Conservation (phyloP, 768 basidiomycete genomes). For the Lepiota subincarnata region DNA sequence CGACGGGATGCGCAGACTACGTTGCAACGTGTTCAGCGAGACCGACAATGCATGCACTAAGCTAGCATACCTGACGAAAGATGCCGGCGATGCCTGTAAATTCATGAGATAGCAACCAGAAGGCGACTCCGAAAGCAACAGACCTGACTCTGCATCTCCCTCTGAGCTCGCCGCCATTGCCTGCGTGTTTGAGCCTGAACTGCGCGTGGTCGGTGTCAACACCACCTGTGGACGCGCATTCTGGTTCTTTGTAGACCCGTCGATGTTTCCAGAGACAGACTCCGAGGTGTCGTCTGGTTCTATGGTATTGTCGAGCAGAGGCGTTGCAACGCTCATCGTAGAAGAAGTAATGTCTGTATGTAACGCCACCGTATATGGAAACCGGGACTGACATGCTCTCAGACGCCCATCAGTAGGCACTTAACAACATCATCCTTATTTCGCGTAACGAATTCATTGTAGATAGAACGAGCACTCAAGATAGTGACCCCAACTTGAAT, state of each 20-base stretch:
- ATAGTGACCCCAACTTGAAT: too few species aligned
- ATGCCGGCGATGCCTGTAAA: slow-evolving; percentile 64
- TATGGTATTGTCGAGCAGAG: slow-evolving; percentile 69
- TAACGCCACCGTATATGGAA: neutral
- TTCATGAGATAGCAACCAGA: neutral
- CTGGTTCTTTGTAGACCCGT: slow-evolving; percentile 22
- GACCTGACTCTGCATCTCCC: slow-evolving; percentile 76
- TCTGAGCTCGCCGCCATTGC: slow-evolving; percentile 52
- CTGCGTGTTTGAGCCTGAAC: slow-evolving; percentile 19
- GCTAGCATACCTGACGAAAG: slow-evolving; percentile 59
- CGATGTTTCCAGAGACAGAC: slow-evolving; percentile 31
- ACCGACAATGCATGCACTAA: neutral
- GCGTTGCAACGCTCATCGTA: slow-evolving; percentile 57
- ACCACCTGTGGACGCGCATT: slow-evolving; percentile 36
- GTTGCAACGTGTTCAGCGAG: slow-evolving; percentile 13
- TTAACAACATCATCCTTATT: too few species aligned
- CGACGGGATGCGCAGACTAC: slow-evolving; percentile 77
- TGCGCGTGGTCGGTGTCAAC: slow-evolving; percentile 49
- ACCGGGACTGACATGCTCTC: too few species aligned
- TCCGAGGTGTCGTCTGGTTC: slow-evolving; percentile 73
- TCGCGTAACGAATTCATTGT: too few species aligned
- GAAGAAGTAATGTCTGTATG: neutral
- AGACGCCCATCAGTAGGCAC: too few species aligned
- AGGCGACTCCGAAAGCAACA: slow-evolving; percentile 17
- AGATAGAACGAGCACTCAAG: too few species aligned